Conservation (phyloP, 306 rosid genomes). For the Erythrophleum fordii region DNA sequence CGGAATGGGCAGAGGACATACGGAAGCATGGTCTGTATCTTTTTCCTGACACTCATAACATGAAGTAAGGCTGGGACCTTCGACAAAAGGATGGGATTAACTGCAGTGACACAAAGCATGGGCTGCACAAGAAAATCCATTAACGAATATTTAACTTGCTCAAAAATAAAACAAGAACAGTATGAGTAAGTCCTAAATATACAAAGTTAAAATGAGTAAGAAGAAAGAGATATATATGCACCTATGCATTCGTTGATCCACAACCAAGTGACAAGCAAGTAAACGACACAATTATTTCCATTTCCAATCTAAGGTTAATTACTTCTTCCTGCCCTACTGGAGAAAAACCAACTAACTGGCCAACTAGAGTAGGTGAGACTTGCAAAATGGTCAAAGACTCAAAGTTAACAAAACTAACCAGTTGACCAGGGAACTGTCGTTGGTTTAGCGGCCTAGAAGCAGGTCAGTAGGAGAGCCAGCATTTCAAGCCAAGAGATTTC, state of each 20-base stretch:
- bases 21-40: slow-evolving; percentile 75
- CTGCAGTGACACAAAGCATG: slow-evolving; percentile 96
- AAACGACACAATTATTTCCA: background rate
- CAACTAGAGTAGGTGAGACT: background rate
- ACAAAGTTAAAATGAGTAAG: background rate
- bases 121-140: slow-evolving; percentile 81
- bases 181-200: slow-evolving; percentile 22
- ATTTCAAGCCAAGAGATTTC: background rate
- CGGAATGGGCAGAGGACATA: slow-evolving; percentile 86
- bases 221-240: slow-evolving; percentile 12
- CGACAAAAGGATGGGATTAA: slow-evolving; percentile 92
- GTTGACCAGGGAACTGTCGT: background rate
- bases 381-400: background rate
- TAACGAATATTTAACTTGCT: background rate
- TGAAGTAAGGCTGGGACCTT: slow-evolving; percentile 87
- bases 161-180: background rate
- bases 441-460: background rate
- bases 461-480: background rate
- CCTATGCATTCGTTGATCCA: background rate
- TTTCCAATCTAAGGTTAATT: background rate
- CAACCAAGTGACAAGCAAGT: background rate
- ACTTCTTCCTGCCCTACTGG: background rate
- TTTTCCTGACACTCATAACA: slow-evolving; percentile 80
- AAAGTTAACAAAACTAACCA: background rate
- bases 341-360: background rate